Base-by-base conservation (phyloP, 2,329 filamentous ascomycete genomes). In the Cladosporium velox region DNA sequence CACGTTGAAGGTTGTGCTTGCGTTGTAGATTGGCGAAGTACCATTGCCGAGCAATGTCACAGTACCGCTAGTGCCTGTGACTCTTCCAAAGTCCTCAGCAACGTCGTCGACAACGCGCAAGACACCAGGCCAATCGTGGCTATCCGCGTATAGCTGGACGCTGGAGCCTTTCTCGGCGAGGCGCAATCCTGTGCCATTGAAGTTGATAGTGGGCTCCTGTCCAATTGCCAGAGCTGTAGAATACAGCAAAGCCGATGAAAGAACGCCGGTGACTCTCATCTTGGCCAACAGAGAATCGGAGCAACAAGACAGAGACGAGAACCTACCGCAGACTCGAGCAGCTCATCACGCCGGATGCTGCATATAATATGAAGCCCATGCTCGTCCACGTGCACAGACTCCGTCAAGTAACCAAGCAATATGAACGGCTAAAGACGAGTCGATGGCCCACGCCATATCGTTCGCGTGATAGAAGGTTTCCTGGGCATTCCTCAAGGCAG, bases 91-190 rank as follows among this genome's bases (percentile, higher is more conserved):
- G 75, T 92, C 90, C 4, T 81, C 73, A 0, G 88, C 87, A 11
- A 92, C 82, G 75, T 92, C 89, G 47, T 87, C 82, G 0, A 88
- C 89, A 5, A 87, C 88, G 30, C 89, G 84, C 64, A 90, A 82
- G 0, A 91, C 89, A 65, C 88, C 89, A 78, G 87, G 88, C 80
- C 86, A 90, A 67, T 91, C 89, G 65, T 85, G 79, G 24, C 76
- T 71, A 11, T 86, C 85, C n/a, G 88, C 80, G 2, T 85, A 78
- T 60, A 89, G 86, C 72, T 85, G 83, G 0, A 82, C 79, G 59
- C 76, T 70, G 14, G 76, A 73, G 26, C 76, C 68, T 4, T 73
- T 55, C 21, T 65, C 66, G 18, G 70, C 68, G 30, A 74, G 67
- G 18, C 58, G 41, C n/a, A 70, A 32, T 14, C 74, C 81, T 72